Evolutionary conservation across 768 basidiomycete genomes (phyloP), one percentile per base, ranked within the genome.

Genomic region (Cystofilobasidium ferigula): DNA sequence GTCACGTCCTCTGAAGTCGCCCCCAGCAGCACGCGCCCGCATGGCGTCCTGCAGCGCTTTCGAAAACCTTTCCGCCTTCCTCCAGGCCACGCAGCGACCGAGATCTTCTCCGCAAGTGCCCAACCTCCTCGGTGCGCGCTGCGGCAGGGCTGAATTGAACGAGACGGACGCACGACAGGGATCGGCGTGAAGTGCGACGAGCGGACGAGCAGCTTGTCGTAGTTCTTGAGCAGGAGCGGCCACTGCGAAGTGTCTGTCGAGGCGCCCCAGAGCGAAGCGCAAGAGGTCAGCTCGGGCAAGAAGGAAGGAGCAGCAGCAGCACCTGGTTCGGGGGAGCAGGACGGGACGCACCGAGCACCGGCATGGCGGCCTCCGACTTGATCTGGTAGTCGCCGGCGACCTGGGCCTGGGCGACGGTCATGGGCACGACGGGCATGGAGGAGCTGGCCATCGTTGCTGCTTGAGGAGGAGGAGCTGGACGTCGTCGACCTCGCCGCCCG

Each of bases 141-240:
- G 5, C 43, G 10, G 10, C 43, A 45, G 20, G 10, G 10, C 43
- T n/a, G 10, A 53, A 22, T 18, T 3, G 38, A 26, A 38, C 9
- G 26, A n/a, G 18, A 30, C 10, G 13, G 28, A 71, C 72, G 65
- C 51, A 74, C 75, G 26, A 86, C 82, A 32, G 93, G 91, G 73
- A 99, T 95, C 65, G 94, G 95, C 12, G 95, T 98, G 78, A 97
- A 99, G 80, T 99, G 95, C 67, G 88, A 86, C 35, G 91, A 93
- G 64, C 95, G 86, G 72, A 91, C 84, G 66, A 94, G 85, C 24
- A 95, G 80, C 43, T 95, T 94, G 82, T 97, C 94, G 77, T 98
- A 99, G 77, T 99, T 97, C 83, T 97, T 99, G 66, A 99, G 82
- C 6, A 99, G 83, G 12, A 99, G 81, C 40, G 95, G 95, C 95